These are phyloP conservation scores for Cutaneotrichosporon mucoides DNA, from an alignment of 1,284 basidiomycete species.

Conservation along the genomic window DNA sequence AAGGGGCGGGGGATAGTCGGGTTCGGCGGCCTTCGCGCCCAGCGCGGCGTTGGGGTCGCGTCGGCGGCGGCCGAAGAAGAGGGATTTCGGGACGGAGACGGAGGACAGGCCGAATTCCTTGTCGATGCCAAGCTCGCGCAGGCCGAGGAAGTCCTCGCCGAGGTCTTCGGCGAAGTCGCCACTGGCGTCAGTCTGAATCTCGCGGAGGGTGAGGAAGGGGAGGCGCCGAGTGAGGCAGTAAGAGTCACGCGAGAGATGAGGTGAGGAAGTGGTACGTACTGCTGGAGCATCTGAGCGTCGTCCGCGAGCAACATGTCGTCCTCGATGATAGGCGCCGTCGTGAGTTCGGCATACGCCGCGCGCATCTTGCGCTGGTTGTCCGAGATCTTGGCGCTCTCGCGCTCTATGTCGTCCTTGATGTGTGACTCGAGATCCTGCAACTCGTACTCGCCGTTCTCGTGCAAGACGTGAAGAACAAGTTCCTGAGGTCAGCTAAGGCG, in stretches of 20 bases:
- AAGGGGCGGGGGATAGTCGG: slow-evolving; percentile 78
- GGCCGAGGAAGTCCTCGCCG: slow-evolving; percentile 90
- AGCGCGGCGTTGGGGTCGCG: slow-evolving; percentile 23
- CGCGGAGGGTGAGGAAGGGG: too few relatives aligned
- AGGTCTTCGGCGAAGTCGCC: slow-evolving; percentile 83
- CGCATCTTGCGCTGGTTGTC: slow-evolving; percentile 83
- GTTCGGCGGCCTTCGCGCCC: slow-evolving; percentile 55
- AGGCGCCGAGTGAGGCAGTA: too few relatives aligned
- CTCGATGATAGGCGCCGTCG: slow-evolving; percentile 51
- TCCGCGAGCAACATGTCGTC: slow-evolving; percentile 77
- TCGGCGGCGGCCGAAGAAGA: slow-evolving; percentile 66
- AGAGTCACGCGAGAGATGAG: too few relatives aligned
- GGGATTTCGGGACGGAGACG: slow-evolving; percentile 69
- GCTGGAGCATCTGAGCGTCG: slow-evolving; percentile 66
- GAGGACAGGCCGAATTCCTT: slow-evolving; percentile 76
- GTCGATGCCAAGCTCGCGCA: slow-evolving; percentile 83
- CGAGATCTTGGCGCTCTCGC: slow-evolving; percentile 68
- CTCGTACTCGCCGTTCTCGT: slow-evolving; percentile 75
- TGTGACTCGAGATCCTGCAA: slow-evolving; percentile 77
- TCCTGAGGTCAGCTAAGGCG: slow-evolving; percentile 56
- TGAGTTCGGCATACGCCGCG: slow-evolving; percentile 73
- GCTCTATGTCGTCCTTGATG: slow-evolving; percentile 80
- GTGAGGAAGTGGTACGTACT: slow-evolving; percentile 51
- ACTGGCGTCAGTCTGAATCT: slow-evolving; percentile 44
- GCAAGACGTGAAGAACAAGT: slow-evolving; percentile 83